Base-by-base conservation (phyloP, 345 rosid genomes). In the Lumnitzera racemosa region DNA sequence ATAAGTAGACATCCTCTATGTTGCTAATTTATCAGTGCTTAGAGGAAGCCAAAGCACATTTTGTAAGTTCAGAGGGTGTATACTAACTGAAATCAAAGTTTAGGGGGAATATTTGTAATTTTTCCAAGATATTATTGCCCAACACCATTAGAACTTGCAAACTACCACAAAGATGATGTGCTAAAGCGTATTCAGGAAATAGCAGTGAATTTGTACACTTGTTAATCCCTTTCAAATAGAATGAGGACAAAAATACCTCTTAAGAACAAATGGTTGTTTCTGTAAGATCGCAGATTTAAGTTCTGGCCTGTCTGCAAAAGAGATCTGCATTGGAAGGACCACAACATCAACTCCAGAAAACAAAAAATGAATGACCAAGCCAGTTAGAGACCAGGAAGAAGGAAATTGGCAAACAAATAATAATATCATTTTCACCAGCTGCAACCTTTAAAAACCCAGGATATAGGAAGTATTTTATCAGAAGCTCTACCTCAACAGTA, bases 241-340 rank as follows among this genome's bases (percentile, higher is more conserved):
- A 36, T 5, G 7, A 36, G 43, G 43, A 36, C 11, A 4, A 20
- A 48, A 59, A 24, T 59, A 78, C 74, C 78, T 71, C 61, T 71
- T 74, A 3, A 78, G 62, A 17, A 47, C 47, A 54, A 78, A 78
- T 8, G 76, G 81, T 29, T 68, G 76, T 55, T 65, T 64, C 48
- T 59, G 43, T 50, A 78, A 70, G 41, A 70, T 46, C 48, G 76
- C 74, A 13, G 58, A 49, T 74, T 74, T 77, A 49, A 66, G 67
- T 15, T 68, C 61, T 13, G 52, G 71, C 12, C 54, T 16, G 23
- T 67, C 73, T 29, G 71, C 31, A 73, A 77, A 77, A 31, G 78
- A 67, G 62, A 74, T 61, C 76, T 77, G 56, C 43, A 51, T 46
- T 49, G 27, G 47, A 69, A 54, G 58, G 49, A 47, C 64, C 53